Evolutionary conservation across 805 yeast species (phyloP), one percentile per base, ranked within the genome.

Genomic region (Clavispora phyllophila): DNA sequence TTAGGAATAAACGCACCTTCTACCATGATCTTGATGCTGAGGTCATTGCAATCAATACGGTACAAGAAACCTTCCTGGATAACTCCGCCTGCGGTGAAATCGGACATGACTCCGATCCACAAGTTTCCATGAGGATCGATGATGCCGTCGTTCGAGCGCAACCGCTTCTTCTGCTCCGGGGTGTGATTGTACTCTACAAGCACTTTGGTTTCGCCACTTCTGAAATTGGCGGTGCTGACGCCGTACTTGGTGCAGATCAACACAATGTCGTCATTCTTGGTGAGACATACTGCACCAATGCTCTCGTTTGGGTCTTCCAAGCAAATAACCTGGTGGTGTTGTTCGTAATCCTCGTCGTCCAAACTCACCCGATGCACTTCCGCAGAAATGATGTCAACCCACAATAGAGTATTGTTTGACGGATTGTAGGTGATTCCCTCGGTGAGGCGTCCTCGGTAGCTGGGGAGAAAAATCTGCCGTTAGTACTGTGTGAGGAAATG

Each of bases 31-130:
- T 60, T 60, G 14, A 66, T 47, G 22, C 62, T 45, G 32, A 68
- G 56, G 40, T 61, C 65, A 24, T 61, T 51, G 36, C 62, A 55
- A 38, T 64, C 54, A 27, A 70, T 55, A 13, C 71, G 53, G 52
- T 60, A 68, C 36, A 70, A 52, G 22, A 46, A 70, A 1, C 96
- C 96, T 41, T 76, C 76, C 1, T 67, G 63, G n/a, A 58, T 41
- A 13, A 60, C 55, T 13, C 60, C 62, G 20, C 61, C 56, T 13
- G 66, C 70, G 13, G 45, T 45, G 50, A 78, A 79, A 44, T 79
- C 79, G 18, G 72, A 71, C 95, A 89, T 89, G 17, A 90, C 71
- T 1, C 96, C 96, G 39, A 86, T 78, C 76, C 86, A 83, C 39
- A 88, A 74, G 47, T 82, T 73, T 1, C 96, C 96, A 55, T 77